Evolutionary conservation across 176 grass and related monocot species (phyloP).

Genomic region (Saccharum officinarum): DNA sequence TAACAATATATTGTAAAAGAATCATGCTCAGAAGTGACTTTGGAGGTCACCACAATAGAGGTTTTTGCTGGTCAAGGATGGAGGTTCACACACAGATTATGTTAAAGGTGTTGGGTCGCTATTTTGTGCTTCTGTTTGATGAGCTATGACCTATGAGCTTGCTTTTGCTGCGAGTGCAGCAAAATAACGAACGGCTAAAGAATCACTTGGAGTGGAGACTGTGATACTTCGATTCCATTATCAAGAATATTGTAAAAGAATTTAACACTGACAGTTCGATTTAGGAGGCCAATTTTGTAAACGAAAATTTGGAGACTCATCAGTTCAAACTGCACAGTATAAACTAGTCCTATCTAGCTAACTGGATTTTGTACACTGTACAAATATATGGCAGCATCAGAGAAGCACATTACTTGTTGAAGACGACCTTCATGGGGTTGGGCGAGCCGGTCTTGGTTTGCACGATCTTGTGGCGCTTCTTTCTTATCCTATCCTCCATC

Average conservation of each 20-base stretch:
- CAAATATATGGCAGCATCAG: not conserved
- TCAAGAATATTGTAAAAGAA: not conserved
- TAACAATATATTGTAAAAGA: not conserved
- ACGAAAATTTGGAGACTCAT: not conserved
- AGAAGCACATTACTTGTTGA: constrained; percentile 77
- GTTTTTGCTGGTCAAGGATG: not conserved
- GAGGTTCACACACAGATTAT: not conserved
- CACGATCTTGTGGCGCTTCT: constrained; percentile 82
- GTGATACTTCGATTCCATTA: not conserved
- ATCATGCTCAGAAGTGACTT: not conserved
- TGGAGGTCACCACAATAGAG: not conserved
- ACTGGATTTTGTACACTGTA: constrained; percentile 16
- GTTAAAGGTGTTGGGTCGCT: not conserved
- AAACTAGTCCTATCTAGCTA: not conserved
- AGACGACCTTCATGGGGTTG: constrained; percentile 67
- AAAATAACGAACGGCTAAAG: not conserved
- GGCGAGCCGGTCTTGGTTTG: constrained; percentile 84
- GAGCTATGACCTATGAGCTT: not conserved
- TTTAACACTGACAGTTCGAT: not conserved
- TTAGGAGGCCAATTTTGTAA: not conserved
- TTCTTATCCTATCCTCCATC: constrained; percentile 89
- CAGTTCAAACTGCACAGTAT: not conserved
- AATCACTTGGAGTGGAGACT: not conserved
- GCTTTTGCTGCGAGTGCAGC: not conserved
- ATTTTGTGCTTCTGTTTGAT: not conserved